These are phyloP conservation scores for Vitis cinerea DNA, from an alignment of 164 flowering plant genomes.

Conservation along the genomic window DNA sequence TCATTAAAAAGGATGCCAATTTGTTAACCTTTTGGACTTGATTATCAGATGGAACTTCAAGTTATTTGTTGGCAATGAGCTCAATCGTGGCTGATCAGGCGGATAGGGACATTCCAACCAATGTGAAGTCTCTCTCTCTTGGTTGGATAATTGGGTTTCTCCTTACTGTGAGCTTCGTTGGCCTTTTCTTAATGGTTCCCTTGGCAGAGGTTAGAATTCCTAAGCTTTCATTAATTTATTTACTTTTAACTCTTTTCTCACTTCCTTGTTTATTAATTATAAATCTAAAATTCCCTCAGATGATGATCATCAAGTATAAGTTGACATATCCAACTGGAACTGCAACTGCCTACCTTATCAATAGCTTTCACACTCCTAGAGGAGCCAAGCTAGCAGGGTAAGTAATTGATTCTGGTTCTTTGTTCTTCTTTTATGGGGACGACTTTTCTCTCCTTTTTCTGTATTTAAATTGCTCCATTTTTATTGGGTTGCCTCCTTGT, in stretches of 20 bases:
- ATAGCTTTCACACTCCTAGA: slow-evolving; percentile 53
- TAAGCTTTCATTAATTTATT: not conserved
- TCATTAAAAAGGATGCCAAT: too few relatives aligned
- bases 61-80: slow-evolving; percentile 61
- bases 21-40: not conserved
- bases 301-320: slow-evolving; percentile 49
- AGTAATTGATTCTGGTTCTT: not conserved
- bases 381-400: slow-evolving; percentile 50
- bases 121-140: slow-evolving; percentile 34
- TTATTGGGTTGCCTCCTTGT: too few relatives aligned
- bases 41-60: slow-evolving; percentile 47
- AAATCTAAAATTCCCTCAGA: slow-evolving; percentile 12
- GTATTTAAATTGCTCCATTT: too few relatives aligned
- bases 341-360: slow-evolving; percentile 55
- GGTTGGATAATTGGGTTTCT: slow-evolving; percentile 59
- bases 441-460: too few relatives aligned
- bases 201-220: slow-evolving; percentile 39
- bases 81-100: slow-evolving; percentile 30
- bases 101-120: slow-evolving; percentile 28
- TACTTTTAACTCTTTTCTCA: not conserved
- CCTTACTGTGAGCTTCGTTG: slow-evolving; percentile 55
- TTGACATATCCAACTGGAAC: slow-evolving; percentile 54
- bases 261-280: not conserved
- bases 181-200: slow-evolving; percentile 53
- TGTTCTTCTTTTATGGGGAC: too few relatives aligned